These are phyloP conservation scores for Diaporthe longicolla DNA, from an alignment of 2,329 filamentous ascomycete species.

Conservation along the genomic window DNA sequence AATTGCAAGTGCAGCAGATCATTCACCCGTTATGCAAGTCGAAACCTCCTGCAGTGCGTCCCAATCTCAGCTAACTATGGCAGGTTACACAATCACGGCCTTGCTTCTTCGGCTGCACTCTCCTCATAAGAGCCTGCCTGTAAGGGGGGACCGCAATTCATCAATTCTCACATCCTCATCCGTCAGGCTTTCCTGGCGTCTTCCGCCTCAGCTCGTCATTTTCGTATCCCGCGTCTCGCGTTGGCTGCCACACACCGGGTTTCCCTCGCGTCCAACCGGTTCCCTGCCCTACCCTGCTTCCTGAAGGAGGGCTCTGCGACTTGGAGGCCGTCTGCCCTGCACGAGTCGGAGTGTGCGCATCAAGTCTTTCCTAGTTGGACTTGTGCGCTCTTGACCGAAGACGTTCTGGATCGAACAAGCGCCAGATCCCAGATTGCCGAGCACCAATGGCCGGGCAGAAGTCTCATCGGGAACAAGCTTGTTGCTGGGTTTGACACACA, in stretches of 20 bases:
- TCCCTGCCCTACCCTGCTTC: conserved; percentile 18
- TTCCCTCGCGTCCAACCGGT: conserved; percentile 24
- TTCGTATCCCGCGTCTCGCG: conserved; percentile 31
- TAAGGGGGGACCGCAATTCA: conserved; percentile 34
- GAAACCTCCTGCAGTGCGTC: conserved; percentile 25
- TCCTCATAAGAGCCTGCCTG: conserved; percentile 33
- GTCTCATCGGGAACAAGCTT: background rate
- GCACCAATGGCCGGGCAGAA: background rate
- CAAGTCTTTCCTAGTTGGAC: background rate
- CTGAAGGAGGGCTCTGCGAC: background rate
- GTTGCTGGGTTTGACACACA: background rate
- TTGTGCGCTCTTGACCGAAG: background rate
- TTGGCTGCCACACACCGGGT: conserved; percentile 15
- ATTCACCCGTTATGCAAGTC: conserved; percentile 27
- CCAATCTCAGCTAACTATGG: conserved; percentile 21
- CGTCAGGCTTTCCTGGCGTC: conserved; percentile 12
- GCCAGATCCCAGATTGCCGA: conserved; percentile 32
- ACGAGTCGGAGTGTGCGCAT: background rate
- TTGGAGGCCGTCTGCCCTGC: background rate
- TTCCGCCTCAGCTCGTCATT: conserved; percentile 35
- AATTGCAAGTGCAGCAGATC: conserved; percentile 27
- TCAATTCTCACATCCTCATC: conserved; percentile 36
- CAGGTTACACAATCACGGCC: conserved; percentile 19
- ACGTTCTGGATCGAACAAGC: conserved; percentile 16
- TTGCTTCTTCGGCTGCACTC: conserved; percentile 36